A percentile compares a stretch with the other conserved stretches of the same genome.
Evolutionary conservation across 495 filamentous ascomycete genomes (phyloP).

Genomic region (Penicillium lagena): DNA sequence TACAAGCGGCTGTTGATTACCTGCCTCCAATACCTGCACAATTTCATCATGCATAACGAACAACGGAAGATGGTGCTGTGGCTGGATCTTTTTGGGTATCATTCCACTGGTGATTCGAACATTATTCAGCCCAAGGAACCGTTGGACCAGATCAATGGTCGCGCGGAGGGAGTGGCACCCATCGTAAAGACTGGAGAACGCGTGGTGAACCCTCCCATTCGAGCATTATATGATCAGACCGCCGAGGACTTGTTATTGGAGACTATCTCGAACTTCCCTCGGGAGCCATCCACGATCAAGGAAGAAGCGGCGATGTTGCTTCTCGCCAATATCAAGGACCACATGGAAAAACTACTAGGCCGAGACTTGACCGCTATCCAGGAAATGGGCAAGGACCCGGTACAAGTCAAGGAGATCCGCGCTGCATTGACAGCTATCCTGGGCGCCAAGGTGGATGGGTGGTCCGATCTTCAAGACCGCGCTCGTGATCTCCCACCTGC

Average conservation of each 20-base stretch:
- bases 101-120: conserved; percentile 46
- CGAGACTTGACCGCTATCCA: conserved; percentile 40
- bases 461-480: conserved; percentile 39
- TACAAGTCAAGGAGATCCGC: conserved; percentile 42
- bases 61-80: conserved; percentile 86
- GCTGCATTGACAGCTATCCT: conserved; percentile 40
- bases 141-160: conserved; percentile 27
- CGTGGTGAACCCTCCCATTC: conserved; percentile 38
- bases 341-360: conserved; percentile 44
- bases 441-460: conserved; percentile 42
- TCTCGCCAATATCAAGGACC: conserved; percentile 43
- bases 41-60: conserved; percentile 88
- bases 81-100: conserved; percentile 74
- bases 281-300: conserved; percentile 42
- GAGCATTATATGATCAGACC: conserved; percentile 41
- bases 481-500: conserved; percentile 36
- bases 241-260: conserved; percentile 41
- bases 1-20: conserved; percentile 87
- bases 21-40: conserved; percentile 84
- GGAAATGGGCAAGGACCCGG: conserved; percentile 43
- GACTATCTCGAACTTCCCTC: conserved; percentile 41
- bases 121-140: conserved; percentile 42
- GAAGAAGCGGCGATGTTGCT: conserved; percentile 46
- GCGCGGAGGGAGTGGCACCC: conserved; percentile 36
- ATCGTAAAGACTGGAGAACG: conserved; percentile 40